Evolutionary conservation across 2,329 filamentous ascomycete genomes (phyloP), one percentile per base, ranked within the genome.

Genomic region (Exutisphaerella laricina): DNA sequence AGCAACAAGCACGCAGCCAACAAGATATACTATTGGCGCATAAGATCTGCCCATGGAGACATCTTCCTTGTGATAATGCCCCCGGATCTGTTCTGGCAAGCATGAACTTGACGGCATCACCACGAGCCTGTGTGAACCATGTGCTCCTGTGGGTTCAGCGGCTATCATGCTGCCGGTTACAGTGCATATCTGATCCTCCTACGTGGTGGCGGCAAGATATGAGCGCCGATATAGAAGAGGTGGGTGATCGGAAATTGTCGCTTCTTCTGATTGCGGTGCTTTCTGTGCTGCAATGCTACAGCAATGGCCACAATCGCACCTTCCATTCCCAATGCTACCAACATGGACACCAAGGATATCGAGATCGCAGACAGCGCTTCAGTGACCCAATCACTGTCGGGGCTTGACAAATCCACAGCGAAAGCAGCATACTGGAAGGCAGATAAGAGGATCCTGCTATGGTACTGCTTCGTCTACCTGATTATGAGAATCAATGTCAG

Each of bases 391-490:
- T 44, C 45, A 5, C 20, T 30, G 2, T 21, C 37, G 10, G 45
- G 41, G 5, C 7, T 25, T 26, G 28, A 39, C 7, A n/a, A 6
- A 4, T 36, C 32, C 33, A 43, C 48, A 41, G 29, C 39, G 40
- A 51, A 48, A 47, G 23, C 35, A 40, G 49, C 48, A 38, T 51
- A 53, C 32, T 56, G 57, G n/a, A 63, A 62, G 46, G 56, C 60
- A n/a, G 62, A 64, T 42, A 56, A 56, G 36, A 51, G 55, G 6
- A 43, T 64, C 1, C 43, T 63, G 1, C 48, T 54, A 13, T 63
- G 57, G 57, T 63, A 64, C 45, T 56, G 56, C n/a, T 57, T 63
- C 39, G 55, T 63, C 8, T 60, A 57, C 33, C 40, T 54, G 4
- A 47, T 61, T 37, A 60, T 63, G 56, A 50, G 57, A 20, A 62